phyloP scores from a whole-genome alignment of 2,329 filamentous ascomycete genomes.

The Botrytis elliptica region DNA sequence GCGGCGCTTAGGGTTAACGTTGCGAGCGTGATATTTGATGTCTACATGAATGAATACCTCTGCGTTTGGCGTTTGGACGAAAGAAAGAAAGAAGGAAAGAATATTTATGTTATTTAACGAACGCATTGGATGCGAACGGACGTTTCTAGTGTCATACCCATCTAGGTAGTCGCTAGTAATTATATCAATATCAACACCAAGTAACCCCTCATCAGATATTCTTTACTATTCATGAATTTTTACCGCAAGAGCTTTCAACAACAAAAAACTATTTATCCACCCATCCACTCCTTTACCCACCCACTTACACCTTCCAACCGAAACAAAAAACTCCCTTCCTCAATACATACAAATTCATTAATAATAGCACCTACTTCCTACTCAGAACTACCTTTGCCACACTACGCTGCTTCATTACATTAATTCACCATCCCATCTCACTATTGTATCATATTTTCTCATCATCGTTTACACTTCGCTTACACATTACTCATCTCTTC shows the following conservation, averaged over 20 bases:
- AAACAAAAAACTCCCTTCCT: too few relatives aligned
- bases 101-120: not conserved
- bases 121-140: not conserved
- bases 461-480: not conserved
- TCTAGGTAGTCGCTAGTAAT: not conserved
- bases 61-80: conserved; percentile 12
- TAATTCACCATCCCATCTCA: not conserved
- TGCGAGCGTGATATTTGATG: conserved; percentile 6
- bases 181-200: not conserved
- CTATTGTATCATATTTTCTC: not conserved
- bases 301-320: too few relatives aligned
- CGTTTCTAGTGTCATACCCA: not conserved
- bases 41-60: conserved; percentile 8
- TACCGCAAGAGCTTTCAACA: too few relatives aligned
- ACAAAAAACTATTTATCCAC: too few relatives aligned
- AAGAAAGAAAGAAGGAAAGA: not conserved
- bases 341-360: too few relatives aligned
- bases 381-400: too few relatives aligned
- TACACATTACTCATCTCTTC: not conserved
- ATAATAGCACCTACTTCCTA: too few relatives aligned
- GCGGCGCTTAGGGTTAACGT: conserved; percentile 54
- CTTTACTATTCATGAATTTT: not conserved
- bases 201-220: not conserved
- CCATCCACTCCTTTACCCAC: too few relatives aligned
- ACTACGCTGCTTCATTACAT: not conserved